phyloP scores from a whole-genome alignment of 208 protist species.

The Acanthamoeba sp. region DNA sequence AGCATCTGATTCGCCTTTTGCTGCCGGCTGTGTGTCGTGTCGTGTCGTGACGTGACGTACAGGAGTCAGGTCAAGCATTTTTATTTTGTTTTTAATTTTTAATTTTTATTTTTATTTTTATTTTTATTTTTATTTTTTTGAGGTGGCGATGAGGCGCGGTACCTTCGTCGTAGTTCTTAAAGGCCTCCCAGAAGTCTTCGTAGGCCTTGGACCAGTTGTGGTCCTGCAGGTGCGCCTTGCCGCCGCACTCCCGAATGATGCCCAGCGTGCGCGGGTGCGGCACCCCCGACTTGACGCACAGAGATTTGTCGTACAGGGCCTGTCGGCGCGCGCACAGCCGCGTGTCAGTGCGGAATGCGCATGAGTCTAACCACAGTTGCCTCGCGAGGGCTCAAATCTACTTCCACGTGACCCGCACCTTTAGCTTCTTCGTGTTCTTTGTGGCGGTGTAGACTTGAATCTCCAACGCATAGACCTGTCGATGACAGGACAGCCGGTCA shows the following conservation, averaged over 20 bases:
- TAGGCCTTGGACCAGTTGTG: slow-evolving; percentile 93
- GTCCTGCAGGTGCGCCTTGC: slow-evolving; percentile 91
- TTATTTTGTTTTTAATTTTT: too few species aligned
- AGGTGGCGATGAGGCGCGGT: too few species aligned
- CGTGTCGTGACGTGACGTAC: background rate
- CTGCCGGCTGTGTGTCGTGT: slow-evolving; percentile 87
- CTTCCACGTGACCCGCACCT: too few species aligned
- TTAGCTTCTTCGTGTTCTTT: slow-evolving; percentile 90
- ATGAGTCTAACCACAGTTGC: too few species aligned
- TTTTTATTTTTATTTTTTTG: too few species aligned
- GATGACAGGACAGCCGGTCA: too few species aligned
- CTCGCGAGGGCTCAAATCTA: too few species aligned
- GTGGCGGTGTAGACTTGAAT: slow-evolving; percentile 93
- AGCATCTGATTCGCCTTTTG: slow-evolving; percentile 11
- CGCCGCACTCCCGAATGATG: slow-evolving; percentile 94
- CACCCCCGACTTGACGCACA: slow-evolving; percentile 89
- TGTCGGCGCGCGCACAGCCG: too few species aligned
- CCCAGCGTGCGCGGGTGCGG: slow-evolving; percentile 92
- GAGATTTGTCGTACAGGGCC: slow-evolving; percentile 85
- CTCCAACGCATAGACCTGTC: slow-evolving; percentile 94
- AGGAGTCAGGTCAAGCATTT: background rate
- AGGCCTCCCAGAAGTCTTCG: slow-evolving; percentile 95
- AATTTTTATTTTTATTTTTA: too few species aligned
- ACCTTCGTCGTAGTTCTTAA: slow-evolving; percentile 95
- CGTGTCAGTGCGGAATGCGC: too few species aligned